Evolutionary conservation across 352 stramenopile genomes (phyloP).

Genomic region (Globisporangium radiosum): DNA sequence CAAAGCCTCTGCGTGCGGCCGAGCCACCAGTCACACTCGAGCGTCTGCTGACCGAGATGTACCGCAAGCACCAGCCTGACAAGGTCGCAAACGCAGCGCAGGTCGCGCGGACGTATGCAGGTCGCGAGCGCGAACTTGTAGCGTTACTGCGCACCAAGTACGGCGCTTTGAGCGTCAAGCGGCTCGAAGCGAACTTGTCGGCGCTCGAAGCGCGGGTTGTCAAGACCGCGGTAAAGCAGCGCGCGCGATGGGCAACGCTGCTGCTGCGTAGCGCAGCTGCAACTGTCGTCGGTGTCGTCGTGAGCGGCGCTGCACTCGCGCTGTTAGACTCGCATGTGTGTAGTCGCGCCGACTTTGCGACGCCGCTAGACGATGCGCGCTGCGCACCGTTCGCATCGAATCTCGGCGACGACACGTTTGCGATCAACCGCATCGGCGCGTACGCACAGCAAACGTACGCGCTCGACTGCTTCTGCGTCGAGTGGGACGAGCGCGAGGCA

Average conservation of each 20-base stretch:
- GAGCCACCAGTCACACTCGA: conserved; percentile 26
- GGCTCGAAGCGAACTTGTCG: conserved; percentile 50
- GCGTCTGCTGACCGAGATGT: conserved; percentile 52
- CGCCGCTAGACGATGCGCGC: conserved; percentile 1
- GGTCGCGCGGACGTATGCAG: conserved; percentile 50
- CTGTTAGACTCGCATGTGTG: conserved; percentile 1
- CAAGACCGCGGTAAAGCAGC: not conserved
- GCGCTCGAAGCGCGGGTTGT: conserved; percentile 22
- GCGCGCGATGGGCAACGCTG: no score
- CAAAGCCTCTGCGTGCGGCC: not conserved
- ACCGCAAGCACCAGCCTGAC: conserved; percentile 71
- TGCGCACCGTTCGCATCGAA: conserved; percentile 24
- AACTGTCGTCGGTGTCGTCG: not conserved
- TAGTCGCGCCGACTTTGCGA: not conserved
- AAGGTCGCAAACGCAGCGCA: conserved; percentile 54
- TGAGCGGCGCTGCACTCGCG: not conserved
- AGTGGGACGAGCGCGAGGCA: conserved; percentile 37
- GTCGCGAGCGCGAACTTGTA: conserved; percentile 64
- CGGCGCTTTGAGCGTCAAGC: conserved; percentile 66
- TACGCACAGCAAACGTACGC: conserved; percentile 25
- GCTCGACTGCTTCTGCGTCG: conserved; percentile 31
- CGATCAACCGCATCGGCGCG: conserved; percentile 17
- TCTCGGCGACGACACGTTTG: conserved; percentile 21
- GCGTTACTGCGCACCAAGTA: conserved; percentile 61
- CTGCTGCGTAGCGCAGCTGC: no score